A percentile compares a stretch with the other conserved stretches of the same genome.
phyloP scores from a whole-genome alignment of 2,329 filamentous ascomycete genomes.

The Malbranchea cinnamomea region DNA sequence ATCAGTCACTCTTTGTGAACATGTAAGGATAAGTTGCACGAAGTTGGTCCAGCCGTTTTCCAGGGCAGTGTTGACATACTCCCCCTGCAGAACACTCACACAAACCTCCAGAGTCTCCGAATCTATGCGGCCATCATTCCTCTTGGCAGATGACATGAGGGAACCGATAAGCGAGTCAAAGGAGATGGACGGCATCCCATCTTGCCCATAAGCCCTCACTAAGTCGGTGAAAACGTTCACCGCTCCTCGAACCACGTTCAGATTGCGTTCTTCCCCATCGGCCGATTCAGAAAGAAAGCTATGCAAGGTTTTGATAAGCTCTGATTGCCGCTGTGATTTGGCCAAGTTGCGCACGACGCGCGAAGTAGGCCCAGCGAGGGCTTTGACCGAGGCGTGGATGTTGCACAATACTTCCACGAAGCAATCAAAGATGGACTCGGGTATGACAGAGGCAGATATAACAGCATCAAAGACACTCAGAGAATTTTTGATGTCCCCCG shows the following conservation, averaged over 20 bases:
- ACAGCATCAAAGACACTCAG: constrained; percentile 28
- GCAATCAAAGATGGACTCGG: constrained; percentile 21
- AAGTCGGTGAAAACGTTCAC: constrained; percentile 28
- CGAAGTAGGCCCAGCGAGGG: constrained; percentile 28
- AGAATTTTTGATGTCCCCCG: constrained; percentile 28
- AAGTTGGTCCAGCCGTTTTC: constrained; percentile 16
- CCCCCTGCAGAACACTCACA: constrained; percentile 25
- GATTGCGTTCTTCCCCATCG: constrained; percentile 21
- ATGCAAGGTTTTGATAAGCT: constrained; percentile 25
- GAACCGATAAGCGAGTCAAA: constrained; percentile 24
- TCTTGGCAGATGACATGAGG: constrained; percentile 19
- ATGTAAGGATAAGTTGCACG: constrained; percentile 20
- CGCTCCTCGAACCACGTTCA: constrained; percentile 26
- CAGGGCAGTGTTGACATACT: constrained; percentile 19
- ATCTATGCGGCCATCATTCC: constrained; percentile 24
- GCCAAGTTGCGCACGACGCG: constrained; percentile 27
- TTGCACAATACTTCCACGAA: constrained; percentile 29
- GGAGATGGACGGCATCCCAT: constrained; percentile 22
- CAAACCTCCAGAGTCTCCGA: constrained; percentile 27
- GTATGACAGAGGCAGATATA: constrained; percentile 26
- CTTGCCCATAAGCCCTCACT: constrained; percentile 24
- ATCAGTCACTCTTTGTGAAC: constrained; percentile 20
- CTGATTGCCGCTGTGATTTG: constrained; percentile 23
- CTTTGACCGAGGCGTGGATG: constrained; percentile 30
- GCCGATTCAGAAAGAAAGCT: constrained; percentile 21